A percentile compares a stretch with the other conserved stretches of the same genome.
These are phyloP conservation scores for Taphrina confusa DNA, from an alignment of 1,139 yeast genomes.

Conservation along the genomic window DNA sequence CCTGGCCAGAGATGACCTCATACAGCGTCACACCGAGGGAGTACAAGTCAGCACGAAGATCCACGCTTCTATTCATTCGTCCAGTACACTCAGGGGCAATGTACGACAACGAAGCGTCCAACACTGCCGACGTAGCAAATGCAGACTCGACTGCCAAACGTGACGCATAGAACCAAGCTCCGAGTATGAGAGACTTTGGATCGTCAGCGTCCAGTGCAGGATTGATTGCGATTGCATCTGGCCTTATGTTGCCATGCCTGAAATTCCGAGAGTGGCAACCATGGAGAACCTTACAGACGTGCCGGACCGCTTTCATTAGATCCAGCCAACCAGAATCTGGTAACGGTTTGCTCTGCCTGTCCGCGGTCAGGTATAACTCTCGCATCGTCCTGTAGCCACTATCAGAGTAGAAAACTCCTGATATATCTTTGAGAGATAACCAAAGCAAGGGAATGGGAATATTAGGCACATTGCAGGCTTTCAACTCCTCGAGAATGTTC, in stretches of 20 bases:
- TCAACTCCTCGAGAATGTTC: neutral
- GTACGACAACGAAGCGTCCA: constrained; percentile 23
- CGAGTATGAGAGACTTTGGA: neutral
- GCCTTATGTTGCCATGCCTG: constrained; percentile 26
- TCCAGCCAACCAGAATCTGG: constrained; percentile 5
- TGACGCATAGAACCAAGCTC: constrained; percentile 29
- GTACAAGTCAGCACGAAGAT: constrained; percentile 31
- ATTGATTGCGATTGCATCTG: constrained; percentile 17
- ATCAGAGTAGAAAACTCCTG: neutral
- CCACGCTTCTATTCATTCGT: constrained; percentile 26
- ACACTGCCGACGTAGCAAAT: neutral
- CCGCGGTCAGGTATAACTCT: neutral
- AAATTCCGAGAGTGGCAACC: constrained; percentile 6
- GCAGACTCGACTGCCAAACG: constrained; percentile 17
- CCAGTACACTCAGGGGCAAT: constrained; percentile 35
- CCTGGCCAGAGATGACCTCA: constrained; percentile 13
- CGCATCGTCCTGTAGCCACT: constrained; percentile 1
- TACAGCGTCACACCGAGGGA: constrained; percentile 34
- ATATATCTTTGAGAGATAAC: neutral
- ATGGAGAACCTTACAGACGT: neutral
- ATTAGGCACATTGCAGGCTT: neutral
- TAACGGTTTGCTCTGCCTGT: too few relatives aligned
- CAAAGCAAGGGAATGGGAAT: neutral
- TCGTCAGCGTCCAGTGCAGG: neutral
- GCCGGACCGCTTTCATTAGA: constrained; percentile 5